phyloP scores from a whole-genome alignment of 2,329 filamentous ascomycete species.

The Fusarium sp. region DNA sequence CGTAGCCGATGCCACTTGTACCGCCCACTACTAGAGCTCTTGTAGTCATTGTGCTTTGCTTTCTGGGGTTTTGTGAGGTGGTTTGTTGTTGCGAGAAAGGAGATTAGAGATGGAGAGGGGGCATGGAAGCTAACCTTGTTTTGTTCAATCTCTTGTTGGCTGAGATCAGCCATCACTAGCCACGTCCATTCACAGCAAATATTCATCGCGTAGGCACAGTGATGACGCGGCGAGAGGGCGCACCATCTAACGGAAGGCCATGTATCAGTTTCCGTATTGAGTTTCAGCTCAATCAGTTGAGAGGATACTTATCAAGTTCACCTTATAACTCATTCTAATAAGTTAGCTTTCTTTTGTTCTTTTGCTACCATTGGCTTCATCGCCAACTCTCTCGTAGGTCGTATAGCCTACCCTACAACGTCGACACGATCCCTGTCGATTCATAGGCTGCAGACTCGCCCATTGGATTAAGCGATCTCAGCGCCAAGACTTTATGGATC shows the following conservation, averaged over 20 bases:
- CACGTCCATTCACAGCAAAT: background rate
- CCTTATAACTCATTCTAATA: background rate
- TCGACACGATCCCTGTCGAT: background rate
- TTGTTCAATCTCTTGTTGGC: background rate
- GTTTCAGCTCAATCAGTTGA: background rate
- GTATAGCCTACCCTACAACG: background rate
- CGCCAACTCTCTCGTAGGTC: background rate
- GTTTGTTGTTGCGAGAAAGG: background rate
- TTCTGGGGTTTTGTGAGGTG: background rate
- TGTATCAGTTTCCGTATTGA: background rate
- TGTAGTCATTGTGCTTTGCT: constrained; percentile 24
- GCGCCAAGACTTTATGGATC: background rate
- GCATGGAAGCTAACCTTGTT: background rate
- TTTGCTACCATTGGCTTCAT: background rate
- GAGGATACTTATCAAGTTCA: background rate
- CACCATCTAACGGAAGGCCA: background rate
- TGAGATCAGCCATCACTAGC: background rate
- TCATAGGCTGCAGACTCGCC: background rate
- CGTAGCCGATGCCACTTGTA: constrained; percentile 52
- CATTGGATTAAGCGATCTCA: background rate
- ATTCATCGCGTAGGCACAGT: background rate
- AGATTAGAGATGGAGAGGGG: background rate
- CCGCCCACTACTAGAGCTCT: constrained; percentile 52
- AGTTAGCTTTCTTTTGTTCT: background rate
- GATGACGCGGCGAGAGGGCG: background rate